phyloP scores from a whole-genome alignment of 2,329 filamentous ascomycete species.

The Calonectria ilicicola region DNA sequence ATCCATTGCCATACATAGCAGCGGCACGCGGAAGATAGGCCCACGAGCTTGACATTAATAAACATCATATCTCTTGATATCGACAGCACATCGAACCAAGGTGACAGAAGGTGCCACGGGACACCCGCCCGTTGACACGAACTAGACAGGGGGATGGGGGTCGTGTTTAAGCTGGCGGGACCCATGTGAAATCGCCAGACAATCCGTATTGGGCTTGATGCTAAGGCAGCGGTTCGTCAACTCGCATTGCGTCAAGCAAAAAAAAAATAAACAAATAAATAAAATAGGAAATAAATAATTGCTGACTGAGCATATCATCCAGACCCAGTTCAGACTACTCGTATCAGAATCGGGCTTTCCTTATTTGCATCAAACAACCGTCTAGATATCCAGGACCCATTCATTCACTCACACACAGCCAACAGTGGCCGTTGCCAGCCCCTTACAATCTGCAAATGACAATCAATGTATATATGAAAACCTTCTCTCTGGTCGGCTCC shows the following conservation, averaged over 20 bases:
- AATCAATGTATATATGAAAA: neutral
- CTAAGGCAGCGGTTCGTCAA: constrained; percentile 10
- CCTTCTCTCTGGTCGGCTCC: neutral
- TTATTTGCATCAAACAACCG: neutral
- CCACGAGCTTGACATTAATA: constrained; percentile 38
- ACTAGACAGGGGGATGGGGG: constrained; percentile 26
- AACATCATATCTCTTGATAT: constrained; percentile 19
- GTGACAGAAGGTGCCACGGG: constrained; percentile 35
- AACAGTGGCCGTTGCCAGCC: neutral
- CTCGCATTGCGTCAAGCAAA: constrained; percentile 1
- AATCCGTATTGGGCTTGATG: constrained; percentile 16
- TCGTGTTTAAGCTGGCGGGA: constrained; percentile 22
- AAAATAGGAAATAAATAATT: no score
- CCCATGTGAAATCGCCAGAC: constrained; percentile 25
- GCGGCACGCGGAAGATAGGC: constrained; percentile 17
- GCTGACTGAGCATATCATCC: neutral
- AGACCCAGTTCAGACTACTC: neutral
- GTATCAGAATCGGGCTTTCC: constrained; percentile 9
- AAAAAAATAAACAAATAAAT: no score
- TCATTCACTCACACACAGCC: no score
- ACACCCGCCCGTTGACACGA: constrained; percentile 33
- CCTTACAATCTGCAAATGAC: neutral
- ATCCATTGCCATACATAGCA: neutral
- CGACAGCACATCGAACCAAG: constrained; percentile 20
- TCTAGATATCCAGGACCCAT: neutral